Evolutionary conservation across 2,329 filamentous ascomycete genomes (phyloP).

Genomic region (Tolypocladium tundrense): DNA sequence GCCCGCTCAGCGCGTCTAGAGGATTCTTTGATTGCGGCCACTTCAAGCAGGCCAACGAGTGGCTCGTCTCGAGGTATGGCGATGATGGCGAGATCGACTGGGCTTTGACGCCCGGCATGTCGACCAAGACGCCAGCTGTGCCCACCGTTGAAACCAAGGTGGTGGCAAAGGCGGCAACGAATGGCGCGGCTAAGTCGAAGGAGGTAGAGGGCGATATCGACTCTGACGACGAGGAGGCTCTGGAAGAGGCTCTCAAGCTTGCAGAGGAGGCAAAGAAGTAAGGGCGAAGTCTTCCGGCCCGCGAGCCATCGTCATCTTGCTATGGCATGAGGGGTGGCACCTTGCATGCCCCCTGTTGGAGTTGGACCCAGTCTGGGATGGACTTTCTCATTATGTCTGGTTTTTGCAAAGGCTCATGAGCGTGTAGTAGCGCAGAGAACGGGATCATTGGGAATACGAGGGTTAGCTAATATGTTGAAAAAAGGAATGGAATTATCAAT

Average conservation of each 20-base stretch:
- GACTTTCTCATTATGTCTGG: neutral
- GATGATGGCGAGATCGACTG: conserved; percentile 76
- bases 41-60: conserved; percentile 74
- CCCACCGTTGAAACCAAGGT: conserved; percentile 13
- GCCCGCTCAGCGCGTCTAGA: conserved; percentile 72
- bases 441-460: neutral
- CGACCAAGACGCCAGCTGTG: conserved; percentile 18
- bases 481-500: neutral
- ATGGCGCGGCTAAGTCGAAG: conserved; percentile 6
- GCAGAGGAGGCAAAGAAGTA: conserved; percentile 17
- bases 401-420: neutral
- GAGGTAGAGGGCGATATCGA: conserved; percentile 18
- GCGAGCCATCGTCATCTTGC: neutral
- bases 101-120: conserved; percentile 42
- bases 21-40: conserved; percentile 81
- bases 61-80: conserved; percentile 72
- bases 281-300: neutral
- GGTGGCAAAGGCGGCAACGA: neutral
- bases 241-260: conserved; percentile 23
- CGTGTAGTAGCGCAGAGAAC: neutral
- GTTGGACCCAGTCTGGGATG: neutral
- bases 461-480: neutral
- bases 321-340: neutral
- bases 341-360: neutral
- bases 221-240: conserved; percentile 25